A percentile compares a stretch with the other conserved stretches of the same genome.
Conservation (phyloP, 257 asterid species). For the Lycium ferocissimum region DNA sequence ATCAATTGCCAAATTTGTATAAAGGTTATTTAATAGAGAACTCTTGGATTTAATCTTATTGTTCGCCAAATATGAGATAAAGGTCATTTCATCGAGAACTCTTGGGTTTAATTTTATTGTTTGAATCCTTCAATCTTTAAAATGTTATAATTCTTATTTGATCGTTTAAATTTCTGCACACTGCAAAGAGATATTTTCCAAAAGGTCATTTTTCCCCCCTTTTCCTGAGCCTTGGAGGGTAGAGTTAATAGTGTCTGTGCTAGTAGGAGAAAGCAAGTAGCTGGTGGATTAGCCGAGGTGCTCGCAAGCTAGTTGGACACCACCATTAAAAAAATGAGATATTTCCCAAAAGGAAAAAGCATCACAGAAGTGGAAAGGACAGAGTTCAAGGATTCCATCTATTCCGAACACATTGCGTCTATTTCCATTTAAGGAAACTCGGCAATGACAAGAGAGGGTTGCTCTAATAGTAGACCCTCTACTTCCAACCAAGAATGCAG, state of each 20-base stretch:
- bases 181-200: not conserved
- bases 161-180: not conserved
- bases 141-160: not conserved
- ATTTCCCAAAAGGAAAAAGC: constrained; percentile 6
- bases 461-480: not conserved
- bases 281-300: not conserved
- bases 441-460: not conserved
- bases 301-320: not conserved
- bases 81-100: constrained; percentile 5
- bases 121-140: not conserved
- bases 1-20: constrained; percentile 18
- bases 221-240: not conserved
- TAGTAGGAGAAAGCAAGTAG: constrained; percentile 3
- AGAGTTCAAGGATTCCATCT: constrained; percentile 21
- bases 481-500: not conserved
- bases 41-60: not conserved
- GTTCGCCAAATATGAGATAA: not conserved
- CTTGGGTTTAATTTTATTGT: not conserved
- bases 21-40: not conserved
- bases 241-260: not conserved
- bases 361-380: not conserved
- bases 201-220: not conserved
- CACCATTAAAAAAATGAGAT: not conserved
- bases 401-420: not conserved
- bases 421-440: not conserved